Conservation (phyloP, 805 yeast genomes). For the Metschnikowia kofuensis region DNA sequence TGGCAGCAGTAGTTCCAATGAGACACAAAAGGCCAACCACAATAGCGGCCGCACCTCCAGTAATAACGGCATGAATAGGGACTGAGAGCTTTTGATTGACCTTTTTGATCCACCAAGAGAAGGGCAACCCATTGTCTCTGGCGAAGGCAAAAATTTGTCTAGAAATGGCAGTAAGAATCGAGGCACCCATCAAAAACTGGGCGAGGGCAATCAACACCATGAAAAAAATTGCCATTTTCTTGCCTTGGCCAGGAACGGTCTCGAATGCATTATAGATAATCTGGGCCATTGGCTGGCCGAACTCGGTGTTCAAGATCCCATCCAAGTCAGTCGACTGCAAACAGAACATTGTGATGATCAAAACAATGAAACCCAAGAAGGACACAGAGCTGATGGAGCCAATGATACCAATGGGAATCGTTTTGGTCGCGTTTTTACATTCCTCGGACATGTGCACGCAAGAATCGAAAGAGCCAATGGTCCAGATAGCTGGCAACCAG, state of each 20-base stretch:
- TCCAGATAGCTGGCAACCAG: slow-evolving; percentile 72
- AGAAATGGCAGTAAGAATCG: slow-evolving; percentile 59
- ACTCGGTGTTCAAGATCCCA: slow-evolving; percentile 20
- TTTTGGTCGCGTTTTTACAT: slow-evolving; percentile 56
- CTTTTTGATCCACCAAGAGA: slow-evolving; percentile 46
- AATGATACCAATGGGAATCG: slow-evolving; percentile 65
- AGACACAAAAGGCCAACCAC: slow-evolving; percentile 56
- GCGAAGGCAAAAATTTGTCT: slow-evolving; percentile 76
- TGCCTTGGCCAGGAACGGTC: slow-evolving; percentile 36
- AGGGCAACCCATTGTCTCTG: slow-evolving; percentile 73
- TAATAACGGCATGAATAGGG: slow-evolving; percentile 59
- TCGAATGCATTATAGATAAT: slow-evolving; percentile 54
- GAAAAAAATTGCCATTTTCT: slow-evolving; percentile 61
- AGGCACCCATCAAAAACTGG: slow-evolving; percentile 65
- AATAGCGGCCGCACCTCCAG: slow-evolving; percentile 47
- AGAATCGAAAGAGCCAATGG: slow-evolving; percentile 71
- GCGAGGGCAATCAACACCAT: slow-evolving; percentile 57
- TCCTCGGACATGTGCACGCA: slow-evolving; percentile 74
- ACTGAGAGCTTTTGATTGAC: slow-evolving; percentile 57
- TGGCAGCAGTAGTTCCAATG: slow-evolving; percentile 58
- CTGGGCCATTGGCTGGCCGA: slow-evolving; percentile 65
- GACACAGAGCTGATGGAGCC: slow-evolving; percentile 59
- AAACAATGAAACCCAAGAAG: slow-evolving; percentile 54
- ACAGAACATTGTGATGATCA: slow-evolving; percentile 53
- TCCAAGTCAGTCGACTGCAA: slow-evolving; percentile 43